A percentile compares a stretch with the other conserved stretches of the same genome.
phyloP scores from a whole-genome alignment of 202 grass and related monocot genomes.

The Hordeum pubiflorum region DNA sequence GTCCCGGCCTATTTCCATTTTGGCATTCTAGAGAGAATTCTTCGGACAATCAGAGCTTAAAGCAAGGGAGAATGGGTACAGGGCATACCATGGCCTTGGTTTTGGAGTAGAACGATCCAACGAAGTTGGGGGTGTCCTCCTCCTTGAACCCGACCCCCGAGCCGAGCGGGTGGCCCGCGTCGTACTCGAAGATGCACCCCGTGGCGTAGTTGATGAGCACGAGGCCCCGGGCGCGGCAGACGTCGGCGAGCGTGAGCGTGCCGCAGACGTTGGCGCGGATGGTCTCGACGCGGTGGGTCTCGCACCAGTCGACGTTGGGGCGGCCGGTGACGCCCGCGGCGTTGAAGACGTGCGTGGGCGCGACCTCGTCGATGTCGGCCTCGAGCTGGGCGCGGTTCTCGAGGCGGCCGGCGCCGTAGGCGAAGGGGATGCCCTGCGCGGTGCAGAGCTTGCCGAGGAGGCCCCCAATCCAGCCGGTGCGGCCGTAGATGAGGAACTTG shows the following conservation, averaged over 20 bases:
- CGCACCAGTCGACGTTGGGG: slow-evolving; percentile 88
- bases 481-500: slow-evolving; percentile 95
- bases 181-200: slow-evolving; percentile 80
- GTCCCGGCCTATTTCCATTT: background rate
- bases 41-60: background rate
- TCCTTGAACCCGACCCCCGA: slow-evolving; percentile 71
- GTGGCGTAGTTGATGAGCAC: slow-evolving; percentile 74
- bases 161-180: slow-evolving; percentile 42
- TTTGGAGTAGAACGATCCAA: slow-evolving; percentile 80
- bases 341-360: slow-evolving; percentile 77
- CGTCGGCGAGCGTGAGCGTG: slow-evolving; percentile 75
- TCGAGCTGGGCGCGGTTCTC: slow-evolving; percentile 67
- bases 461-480: slow-evolving; percentile 87
- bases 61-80: background rate
- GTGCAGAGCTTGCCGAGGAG: slow-evolving; percentile 64
- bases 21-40: background rate
- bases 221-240: slow-evolving; percentile 47
- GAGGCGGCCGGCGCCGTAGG: slow-evolving; percentile 62
- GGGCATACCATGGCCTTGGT: slow-evolving; percentile 72
- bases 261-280: slow-evolving; percentile 74
- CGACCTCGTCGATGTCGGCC: slow-evolving; percentile 42
- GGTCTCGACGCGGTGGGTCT: slow-evolving; percentile 61
- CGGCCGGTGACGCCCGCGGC: slow-evolving; percentile 73
- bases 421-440: slow-evolving; percentile 52
- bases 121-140: slow-evolving; percentile 74